A percentile compares a stretch with the other conserved stretches of the same genome.
These are phyloP conservation scores for Metschnikowia drakensbergensis DNA, from an alignment of 805 yeast genomes.

Conservation along the genomic window DNA sequence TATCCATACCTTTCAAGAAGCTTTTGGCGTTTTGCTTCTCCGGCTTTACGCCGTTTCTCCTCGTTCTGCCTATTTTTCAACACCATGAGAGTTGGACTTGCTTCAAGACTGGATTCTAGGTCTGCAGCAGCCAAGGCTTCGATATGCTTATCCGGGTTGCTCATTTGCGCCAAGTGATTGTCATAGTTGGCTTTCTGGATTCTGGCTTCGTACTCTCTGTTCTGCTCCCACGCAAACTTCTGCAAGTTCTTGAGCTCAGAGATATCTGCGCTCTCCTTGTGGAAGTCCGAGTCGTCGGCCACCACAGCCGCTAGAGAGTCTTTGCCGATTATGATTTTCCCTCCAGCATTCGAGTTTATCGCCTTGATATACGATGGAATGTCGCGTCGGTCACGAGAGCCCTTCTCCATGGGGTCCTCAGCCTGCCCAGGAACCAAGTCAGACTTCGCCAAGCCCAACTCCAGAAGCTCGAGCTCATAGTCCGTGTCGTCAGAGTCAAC, in stretches of 20 bases:
- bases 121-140: constrained; percentile 17
- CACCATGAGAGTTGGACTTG: constrained; percentile 37
- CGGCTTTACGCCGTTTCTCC: constrained; percentile 15
- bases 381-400: constrained; percentile 68
- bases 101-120: constrained; percentile 31
- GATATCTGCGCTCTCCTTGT: constrained; percentile 48
- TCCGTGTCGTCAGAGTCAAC: constrained; percentile 37
- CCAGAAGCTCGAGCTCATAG: constrained; percentile 38
- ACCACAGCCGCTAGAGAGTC: constrained; percentile 25
- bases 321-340: constrained; percentile 36
- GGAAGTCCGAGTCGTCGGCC: constrained; percentile 17
- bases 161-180: constrained; percentile 10
- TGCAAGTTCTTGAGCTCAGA: constrained; percentile 46
- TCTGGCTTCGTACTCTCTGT: constrained; percentile 14
- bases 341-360: constrained; percentile 29
- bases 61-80: constrained; percentile 22
- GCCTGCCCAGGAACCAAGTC: constrained; percentile 23
- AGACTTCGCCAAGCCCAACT: constrained; percentile 27
- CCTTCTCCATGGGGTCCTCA: constrained; percentile 37
- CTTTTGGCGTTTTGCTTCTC: constrained; percentile 9
- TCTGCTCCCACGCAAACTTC: constrained; percentile 45
- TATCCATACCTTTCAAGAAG: constrained; percentile 15
- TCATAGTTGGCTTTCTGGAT: constrained; percentile 10
- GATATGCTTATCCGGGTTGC: constrained; percentile 11
- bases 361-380: constrained; percentile 61